Base-by-base conservation (phyloP, 169 alveolate genomes). In the Cyclospora cayetanensis region DNA sequence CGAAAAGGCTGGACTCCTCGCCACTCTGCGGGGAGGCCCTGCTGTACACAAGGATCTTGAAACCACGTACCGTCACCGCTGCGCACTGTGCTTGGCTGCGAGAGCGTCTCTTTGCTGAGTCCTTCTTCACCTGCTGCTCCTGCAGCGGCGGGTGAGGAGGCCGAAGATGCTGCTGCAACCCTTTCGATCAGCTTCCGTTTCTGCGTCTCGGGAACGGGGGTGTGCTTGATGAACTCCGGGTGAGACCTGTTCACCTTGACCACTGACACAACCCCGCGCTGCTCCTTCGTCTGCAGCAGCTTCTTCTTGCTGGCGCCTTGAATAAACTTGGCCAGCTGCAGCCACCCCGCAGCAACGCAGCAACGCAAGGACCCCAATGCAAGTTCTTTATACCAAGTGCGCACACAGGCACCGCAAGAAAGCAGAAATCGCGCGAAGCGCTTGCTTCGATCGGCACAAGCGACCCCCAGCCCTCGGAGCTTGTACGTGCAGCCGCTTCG, bases 191-290 rank as follows among this genome's bases (percentile, higher is more conserved):
- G 37, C 83, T 43, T 63, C 84, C 66, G 63, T 35, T 63, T 85
- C 70, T 31, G 53, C 11, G 41, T 42, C 66, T 85, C 91, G n/a
- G 91, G 82, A 7, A 89, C 43, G 18, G 89, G 93, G 20, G 63
- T 89, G 60, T 55, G 52, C 15, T 35, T 50, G 79, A 25, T n/a
- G 42, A 46, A 89, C n/a, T 46, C 53, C 31, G 87, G 93, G 27
- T 70, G 93, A 12, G 76, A 65, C 5, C 93, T 72, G 37, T 89
- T 89, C 41, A 89, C 66, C 18, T 72, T 89, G 25, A 89, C 93
- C 12, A 89, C 52, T 20, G 87, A 37, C 20, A 63, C 68, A 3
- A 70, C 35, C 53, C 93, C 93, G 29, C 93, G 34, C 39, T 50
- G 60, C 39, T 89, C 93, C 34, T 76, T 77, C 27, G 93, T 76